Evolutionary conservation across 768 basidiomycete species (phyloP), one percentile per base, ranked within the genome.

Genomic region (Hericium coralloides): DNA sequence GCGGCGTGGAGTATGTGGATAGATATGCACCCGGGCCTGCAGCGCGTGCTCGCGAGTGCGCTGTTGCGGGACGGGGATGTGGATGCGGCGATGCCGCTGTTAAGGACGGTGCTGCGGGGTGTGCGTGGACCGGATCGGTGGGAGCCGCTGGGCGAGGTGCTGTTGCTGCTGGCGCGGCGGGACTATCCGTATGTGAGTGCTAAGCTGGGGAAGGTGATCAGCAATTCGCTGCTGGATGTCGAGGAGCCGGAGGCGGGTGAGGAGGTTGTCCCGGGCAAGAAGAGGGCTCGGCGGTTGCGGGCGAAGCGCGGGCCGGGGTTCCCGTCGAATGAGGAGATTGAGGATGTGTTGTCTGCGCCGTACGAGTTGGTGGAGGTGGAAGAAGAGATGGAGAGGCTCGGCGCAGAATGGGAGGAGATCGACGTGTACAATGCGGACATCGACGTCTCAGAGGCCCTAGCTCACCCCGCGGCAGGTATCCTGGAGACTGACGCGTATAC

Each of bases 81-180:
- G 5, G 62, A 63, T 23, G 38, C 61, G 9, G 59, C 62, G 26
- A 49, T 55, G n/a, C 55, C 57, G 10, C 15, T 63, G 12, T 23
- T 63, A 12, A 52, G 20, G 38, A 31, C 12, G 49, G 15, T 43
- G 49, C 25, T 39, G 18, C 18, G 25, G n/a, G 58, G 55, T 18
- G 55, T 52, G 51, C 31, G 31, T 9, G 57, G 57, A 8, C 51
- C 47, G 6, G 38, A 37, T 4, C 45, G 55, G 10, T 38, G 25
- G 38, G 61, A 72, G 41, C 47, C 59, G 5, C 57, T 83, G 41
- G 70, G 68, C 3, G 50, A 73, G 2, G 58, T 68, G 57, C 51
- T 65, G 60, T 51, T 68, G 63, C 60, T 53, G 8, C 53, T 63
- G 25, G 38, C 59, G 38, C 43, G 58, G 38, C 56, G 55, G 17